Conservation (phyloP, 495 filamentous ascomycete genomes). For the Neurospora cerealis region DNA sequence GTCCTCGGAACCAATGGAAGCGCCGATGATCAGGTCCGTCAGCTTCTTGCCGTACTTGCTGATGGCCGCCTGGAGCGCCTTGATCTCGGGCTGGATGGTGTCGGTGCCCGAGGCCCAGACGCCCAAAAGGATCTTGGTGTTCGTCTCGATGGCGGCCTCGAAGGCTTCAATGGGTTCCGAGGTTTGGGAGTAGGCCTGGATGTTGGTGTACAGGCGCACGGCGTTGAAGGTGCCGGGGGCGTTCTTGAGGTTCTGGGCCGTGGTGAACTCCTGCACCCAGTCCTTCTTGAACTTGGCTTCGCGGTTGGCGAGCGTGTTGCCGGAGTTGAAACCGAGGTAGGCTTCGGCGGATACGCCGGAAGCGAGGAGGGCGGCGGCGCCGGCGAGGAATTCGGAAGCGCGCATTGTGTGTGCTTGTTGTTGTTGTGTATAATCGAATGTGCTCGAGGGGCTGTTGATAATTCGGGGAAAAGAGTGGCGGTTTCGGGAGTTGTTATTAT, state of each 20-base stretch:
- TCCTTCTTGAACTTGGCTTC: conserved; percentile 40
- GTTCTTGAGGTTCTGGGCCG: conserved; percentile 29
- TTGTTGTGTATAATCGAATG: neutral
- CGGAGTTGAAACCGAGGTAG: conserved; percentile 42
- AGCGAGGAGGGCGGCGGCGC: conserved; percentile 21
- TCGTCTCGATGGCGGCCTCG: conserved; percentile 41
- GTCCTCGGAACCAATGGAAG: conserved; percentile 45
- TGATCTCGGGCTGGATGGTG: conserved; percentile 40
- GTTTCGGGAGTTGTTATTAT: neutral
- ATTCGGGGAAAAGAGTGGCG: neutral
- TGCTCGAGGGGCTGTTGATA: neutral
- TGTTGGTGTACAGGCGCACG: conserved; percentile 41
- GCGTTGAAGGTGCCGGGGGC: conserved; percentile 38
- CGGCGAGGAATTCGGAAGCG: conserved; percentile 14
- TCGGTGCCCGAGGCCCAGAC: conserved; percentile 40
- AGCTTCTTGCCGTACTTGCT: conserved; percentile 29
- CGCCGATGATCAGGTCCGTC: conserved; percentile 39
- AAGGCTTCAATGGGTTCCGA: conserved; percentile 39
- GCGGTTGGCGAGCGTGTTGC: conserved; percentile 32
- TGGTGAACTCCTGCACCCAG: conserved; percentile 36
- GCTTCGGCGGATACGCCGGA: conserved; percentile 21
- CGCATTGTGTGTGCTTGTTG: conserved; percentile 15
- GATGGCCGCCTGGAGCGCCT: conserved; percentile 35
- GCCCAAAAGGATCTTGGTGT: conserved; percentile 40
- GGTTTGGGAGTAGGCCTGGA: conserved; percentile 39